Conservation (phyloP, 1,139 yeast species). For the Geotrichum europaeum region DNA sequence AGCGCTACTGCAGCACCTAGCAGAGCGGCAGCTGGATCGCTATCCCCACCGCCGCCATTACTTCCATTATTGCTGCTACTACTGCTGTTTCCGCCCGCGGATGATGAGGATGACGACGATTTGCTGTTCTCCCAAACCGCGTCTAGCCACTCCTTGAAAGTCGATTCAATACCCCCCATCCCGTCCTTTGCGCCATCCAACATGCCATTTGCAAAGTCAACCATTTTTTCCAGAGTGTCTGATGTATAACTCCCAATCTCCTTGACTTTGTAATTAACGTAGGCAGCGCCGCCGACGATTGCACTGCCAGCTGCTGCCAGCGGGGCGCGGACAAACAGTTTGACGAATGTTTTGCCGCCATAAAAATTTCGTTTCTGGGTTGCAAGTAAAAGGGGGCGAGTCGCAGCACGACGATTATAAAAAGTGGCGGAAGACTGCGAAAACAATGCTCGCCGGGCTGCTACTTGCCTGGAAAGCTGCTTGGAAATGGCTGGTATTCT, state of each 20-base stretch:
- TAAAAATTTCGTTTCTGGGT: not conserved
- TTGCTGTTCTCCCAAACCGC: constrained; percentile 11
- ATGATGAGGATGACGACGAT: constrained; percentile 10
- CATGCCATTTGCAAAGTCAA: constrained; percentile 47
- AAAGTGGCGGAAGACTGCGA: not conserved
- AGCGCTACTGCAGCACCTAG: constrained; percentile 36
- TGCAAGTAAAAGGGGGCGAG: not conserved
- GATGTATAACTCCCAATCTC: constrained; percentile 70
- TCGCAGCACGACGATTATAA: not conserved
- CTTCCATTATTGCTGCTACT: constrained; percentile 10
- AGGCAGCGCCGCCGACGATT: constrained; percentile 89
- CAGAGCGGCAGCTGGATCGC: constrained; percentile 30
- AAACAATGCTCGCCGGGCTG: not conserved
- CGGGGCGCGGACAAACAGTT: constrained; percentile 4
- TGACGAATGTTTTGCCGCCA: constrained; percentile 5
- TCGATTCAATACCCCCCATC: constrained; percentile 24
- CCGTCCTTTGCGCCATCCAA: constrained; percentile 25
- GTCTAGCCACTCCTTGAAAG: constrained; percentile 23
- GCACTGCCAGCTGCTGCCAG: constrained; percentile 78
- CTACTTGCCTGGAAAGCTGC: not conserved
- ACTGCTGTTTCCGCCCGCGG: not conserved
- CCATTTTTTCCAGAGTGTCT: constrained; percentile 56
- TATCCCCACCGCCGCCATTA: constrained; percentile 28
- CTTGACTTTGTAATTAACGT: constrained; percentile 83
- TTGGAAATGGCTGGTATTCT: not conserved